These are phyloP conservation scores for Melaleuca alternifolia DNA, from an alignment of 345 rosid species.

Conservation along the genomic window DNA sequence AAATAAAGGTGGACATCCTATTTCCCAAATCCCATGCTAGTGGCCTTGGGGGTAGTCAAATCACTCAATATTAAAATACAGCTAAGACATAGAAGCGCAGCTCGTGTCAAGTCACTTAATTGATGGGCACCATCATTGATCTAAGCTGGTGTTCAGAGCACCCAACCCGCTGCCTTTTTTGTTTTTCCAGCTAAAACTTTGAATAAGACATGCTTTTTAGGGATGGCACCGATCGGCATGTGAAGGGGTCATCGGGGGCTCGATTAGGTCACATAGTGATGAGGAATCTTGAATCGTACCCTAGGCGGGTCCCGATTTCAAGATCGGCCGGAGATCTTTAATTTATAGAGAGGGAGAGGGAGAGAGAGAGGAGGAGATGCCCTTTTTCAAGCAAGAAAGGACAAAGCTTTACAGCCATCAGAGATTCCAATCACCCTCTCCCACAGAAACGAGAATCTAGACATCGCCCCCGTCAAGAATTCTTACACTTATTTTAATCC, in stretches of 20 bases:
- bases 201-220: neutral
- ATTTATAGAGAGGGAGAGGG: neutral
- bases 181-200: neutral
- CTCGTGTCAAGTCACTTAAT: neutral
- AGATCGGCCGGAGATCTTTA: neutral
- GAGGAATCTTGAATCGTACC: slow-evolving; percentile 2
- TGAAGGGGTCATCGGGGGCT: neutral
- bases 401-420: slow-evolving; percentile 33
- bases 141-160: neutral
- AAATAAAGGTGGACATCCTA: too few species aligned
- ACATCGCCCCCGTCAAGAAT: neutral
- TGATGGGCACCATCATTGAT: neutral
- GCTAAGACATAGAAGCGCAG: too few species aligned
- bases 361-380: neutral
- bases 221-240: neutral
- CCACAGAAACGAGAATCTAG: neutral
- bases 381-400: slow-evolving; percentile 1
- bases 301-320: neutral
- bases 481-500: neutral
- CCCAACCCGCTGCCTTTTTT: neutral
- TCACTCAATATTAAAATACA: too few species aligned
- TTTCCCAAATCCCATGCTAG: too few species aligned
- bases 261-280: slow-evolving; percentile 1
- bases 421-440: slow-evolving; percentile 20
- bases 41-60: neutral